Percentiles rank a stretch among this genome's conserved stretches.
Conservation (phyloP, 1,284 basidiomycete genomes). For the Termitomyces sp. region DNA sequence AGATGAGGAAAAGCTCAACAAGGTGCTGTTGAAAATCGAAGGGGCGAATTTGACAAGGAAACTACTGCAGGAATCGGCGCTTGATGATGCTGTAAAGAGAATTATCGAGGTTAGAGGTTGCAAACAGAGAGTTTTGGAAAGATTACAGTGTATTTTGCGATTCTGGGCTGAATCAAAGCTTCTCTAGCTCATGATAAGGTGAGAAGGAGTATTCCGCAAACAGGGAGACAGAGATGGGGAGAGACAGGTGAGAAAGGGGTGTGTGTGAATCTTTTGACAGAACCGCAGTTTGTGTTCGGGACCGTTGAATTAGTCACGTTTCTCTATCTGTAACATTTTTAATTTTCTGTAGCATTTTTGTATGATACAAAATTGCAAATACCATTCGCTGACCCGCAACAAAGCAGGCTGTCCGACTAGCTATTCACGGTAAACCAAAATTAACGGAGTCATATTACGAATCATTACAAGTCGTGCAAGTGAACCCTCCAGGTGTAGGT, state of each 20-base stretch:
- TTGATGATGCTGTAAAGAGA: slow-evolving; percentile 17
- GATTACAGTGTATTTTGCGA: slow-evolving; percentile 5
- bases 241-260: not conserved
- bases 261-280: too few species aligned
- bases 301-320: not conserved
- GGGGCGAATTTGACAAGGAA: slow-evolving; percentile 17
- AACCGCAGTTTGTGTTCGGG: too few species aligned
- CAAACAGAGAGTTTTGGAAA: not conserved
- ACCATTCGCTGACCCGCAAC: not conserved
- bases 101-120: slow-evolving; percentile 15
- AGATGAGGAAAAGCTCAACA: slow-evolving; percentile 14
- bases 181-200: not conserved
- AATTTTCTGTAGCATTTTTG: not conserved
- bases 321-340: not conserved
- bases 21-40: slow-evolving; percentile 20
- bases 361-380: not conserved
- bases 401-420: not conserved
- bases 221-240: not conserved
- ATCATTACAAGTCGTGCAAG: not conserved
- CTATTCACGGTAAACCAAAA: not conserved
- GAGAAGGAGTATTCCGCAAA: not conserved
- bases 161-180: slow-evolving; percentile 3
- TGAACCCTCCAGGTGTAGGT: not conserved
- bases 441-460: not conserved
- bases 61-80: slow-evolving; percentile 18